Conservation (phyloP, 306 rosid genomes). For the Cyclanthera cordifolia region DNA sequence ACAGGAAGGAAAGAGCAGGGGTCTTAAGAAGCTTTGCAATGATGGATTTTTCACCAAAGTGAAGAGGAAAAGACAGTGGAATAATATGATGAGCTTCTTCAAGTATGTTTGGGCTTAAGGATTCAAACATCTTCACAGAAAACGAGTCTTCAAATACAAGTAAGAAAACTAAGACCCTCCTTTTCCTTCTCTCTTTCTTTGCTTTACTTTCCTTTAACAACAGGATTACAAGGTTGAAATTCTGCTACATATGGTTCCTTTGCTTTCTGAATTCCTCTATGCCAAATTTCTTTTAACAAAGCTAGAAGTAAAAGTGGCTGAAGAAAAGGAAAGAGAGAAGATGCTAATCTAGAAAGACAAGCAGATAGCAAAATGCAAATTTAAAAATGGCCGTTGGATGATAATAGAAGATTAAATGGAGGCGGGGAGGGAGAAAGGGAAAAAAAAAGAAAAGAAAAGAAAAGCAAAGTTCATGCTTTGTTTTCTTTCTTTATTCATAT, state of each 20-base stretch:
- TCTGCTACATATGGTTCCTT: constrained; percentile 27
- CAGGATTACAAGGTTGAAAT: constrained; percentile 30
- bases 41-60: constrained; percentile 29
- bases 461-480: constrained; percentile 33
- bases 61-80: constrained; percentile 35
- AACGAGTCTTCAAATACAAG: constrained; percentile 70
- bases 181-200: constrained; percentile 25
- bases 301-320: constrained; percentile 29
- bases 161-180: constrained; percentile 40
- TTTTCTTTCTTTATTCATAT: constrained; percentile 34
- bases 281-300: constrained; percentile 41
- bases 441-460: constrained; percentile 20
- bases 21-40: constrained; percentile 32
- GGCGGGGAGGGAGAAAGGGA: constrained; percentile 42
- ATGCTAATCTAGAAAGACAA: constrained; percentile 21
- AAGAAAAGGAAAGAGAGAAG: constrained; percentile 16
- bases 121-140: constrained; percentile 62
- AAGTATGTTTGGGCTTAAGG: constrained; percentile 37
- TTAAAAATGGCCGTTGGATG: constrained; percentile 46
- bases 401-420: constrained; percentile 60
- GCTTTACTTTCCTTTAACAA: constrained; percentile 33
- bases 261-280: constrained; percentile 30
- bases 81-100: constrained; percentile 45
- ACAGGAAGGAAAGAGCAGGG: constrained; percentile 30
- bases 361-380: constrained; percentile 15